phyloP scores from a whole-genome alignment of 2,329 filamentous ascomycete species.

The Talaromyces verruculosus region DNA sequence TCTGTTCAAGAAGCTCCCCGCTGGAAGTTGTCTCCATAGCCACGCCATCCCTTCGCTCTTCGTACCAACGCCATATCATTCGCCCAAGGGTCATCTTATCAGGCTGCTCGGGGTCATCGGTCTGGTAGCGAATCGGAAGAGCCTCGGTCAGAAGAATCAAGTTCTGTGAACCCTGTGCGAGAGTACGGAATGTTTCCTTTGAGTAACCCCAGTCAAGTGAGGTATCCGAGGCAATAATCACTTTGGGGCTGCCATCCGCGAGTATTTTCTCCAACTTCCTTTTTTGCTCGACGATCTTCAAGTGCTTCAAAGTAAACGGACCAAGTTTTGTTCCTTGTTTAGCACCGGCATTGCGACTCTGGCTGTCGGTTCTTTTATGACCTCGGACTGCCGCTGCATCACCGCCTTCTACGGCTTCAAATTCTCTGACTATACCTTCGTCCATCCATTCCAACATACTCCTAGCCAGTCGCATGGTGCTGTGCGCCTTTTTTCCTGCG shows the following conservation, averaged over 20 bases:
- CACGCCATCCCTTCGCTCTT: slow-evolving; percentile 64
- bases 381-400: slow-evolving; percentile 32
- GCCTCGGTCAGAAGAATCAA: slow-evolving; percentile 84
- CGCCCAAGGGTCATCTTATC: slow-evolving; percentile 63
- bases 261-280: slow-evolving; percentile 74
- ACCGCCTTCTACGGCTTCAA: slow-evolving; percentile 63
- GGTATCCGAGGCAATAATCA: slow-evolving; percentile 87
- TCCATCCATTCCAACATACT: slow-evolving; percentile 99
- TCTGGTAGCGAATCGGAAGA: slow-evolving; percentile 32
- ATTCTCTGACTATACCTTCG: slow-evolving; percentile 87
- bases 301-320: slow-evolving; percentile 85
- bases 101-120: slow-evolving; percentile 29
- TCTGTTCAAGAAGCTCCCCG: slow-evolving; percentile 64
- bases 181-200: slow-evolving; percentile 69
- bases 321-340: slow-evolving; percentile 52
- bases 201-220: slow-evolving; percentile 96
- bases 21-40: slow-evolving; percentile 56
- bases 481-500: slow-evolving; percentile 80
- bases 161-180: slow-evolving; percentile 77
- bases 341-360: slow-evolving; percentile 30
- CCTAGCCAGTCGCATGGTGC: slow-evolving; percentile 84
- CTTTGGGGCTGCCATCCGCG: slow-evolving; percentile 55
- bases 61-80: slow-evolving; percentile 78
- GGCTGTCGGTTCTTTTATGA: slow-evolving; percentile 44
- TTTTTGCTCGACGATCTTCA: slow-evolving; percentile 79